These are phyloP conservation scores for Avena insularis DNA, from an alignment of 176 grass and related monocot species.

Conservation along the genomic window DNA sequence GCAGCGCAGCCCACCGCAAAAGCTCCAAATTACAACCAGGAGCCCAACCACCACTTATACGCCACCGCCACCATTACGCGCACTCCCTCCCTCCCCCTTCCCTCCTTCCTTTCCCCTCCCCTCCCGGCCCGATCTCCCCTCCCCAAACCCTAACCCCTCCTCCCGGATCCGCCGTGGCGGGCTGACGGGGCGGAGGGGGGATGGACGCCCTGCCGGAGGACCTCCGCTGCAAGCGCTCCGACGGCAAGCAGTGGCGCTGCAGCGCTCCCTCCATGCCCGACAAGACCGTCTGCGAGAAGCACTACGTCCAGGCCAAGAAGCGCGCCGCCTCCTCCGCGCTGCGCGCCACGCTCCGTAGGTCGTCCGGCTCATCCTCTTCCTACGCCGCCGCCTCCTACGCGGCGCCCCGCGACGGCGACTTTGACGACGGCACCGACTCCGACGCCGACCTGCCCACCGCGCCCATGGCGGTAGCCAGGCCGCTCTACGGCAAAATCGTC, in stretches of 20 bases:
- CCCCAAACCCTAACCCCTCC: conserved; percentile 58
- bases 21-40: conserved; percentile 43
- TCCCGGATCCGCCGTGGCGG: conserved; percentile 36
- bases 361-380: conserved; percentile 8
- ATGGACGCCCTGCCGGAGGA: conserved; percentile 78
- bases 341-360: conserved; percentile 77
- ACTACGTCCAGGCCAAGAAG: conserved; percentile 98
- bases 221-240: conserved; percentile 93
- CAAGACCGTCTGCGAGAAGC: conserved; percentile 99
- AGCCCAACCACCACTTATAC: conserved; percentile 53
- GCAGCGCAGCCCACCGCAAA: conserved; percentile 41
- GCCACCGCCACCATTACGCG: conserved; percentile 39
- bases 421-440: conserved; percentile 23
- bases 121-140: background rate
- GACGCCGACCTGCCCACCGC: background rate
- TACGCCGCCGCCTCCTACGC: conserved; percentile 19
- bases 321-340: conserved; percentile 88
- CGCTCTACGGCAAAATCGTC: conserved; percentile 39
- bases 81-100: background rate
- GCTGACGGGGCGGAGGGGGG: conserved; percentile 25
- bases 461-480: conserved; percentile 54
- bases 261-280: conserved; percentile 87
- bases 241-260: conserved; percentile 99
- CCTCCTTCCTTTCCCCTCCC: background rate
- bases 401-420: background rate